Percentiles rank a stretch among this genome's conserved stretches.
Evolutionary conservation across 257 asterid genomes (phyloP).

Genomic region (Plantago ovata): DNA sequence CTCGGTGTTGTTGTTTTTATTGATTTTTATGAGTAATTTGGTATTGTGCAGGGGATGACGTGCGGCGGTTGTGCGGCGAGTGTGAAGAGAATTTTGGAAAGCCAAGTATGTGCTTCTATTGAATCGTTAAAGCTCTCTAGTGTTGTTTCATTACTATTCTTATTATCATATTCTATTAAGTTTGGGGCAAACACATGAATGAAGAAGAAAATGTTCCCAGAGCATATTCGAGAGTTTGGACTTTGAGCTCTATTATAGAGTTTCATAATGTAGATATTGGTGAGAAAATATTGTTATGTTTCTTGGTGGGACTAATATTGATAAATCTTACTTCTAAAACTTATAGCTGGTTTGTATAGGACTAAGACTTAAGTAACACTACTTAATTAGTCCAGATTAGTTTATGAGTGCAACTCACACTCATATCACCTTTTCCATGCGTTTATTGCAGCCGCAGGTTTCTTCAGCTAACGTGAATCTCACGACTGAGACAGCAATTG

Average conservation of each 20-base stretch:
- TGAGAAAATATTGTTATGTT: too few species aligned
- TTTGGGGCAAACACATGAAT: too few species aligned
- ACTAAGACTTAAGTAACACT: slow-evolving; percentile 4
- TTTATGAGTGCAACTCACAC: slow-evolving; percentile 8
- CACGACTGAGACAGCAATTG: slow-evolving; percentile 85
- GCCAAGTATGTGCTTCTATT: slow-evolving; percentile 43
- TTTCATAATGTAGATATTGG: too few species aligned
- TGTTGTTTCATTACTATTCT: too few species aligned
- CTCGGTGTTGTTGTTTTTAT: not conserved
- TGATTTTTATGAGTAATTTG: slow-evolving; percentile 9
- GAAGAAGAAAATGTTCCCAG: too few species aligned
- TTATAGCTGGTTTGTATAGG: not conserved
- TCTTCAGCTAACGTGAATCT: slow-evolving; percentile 92
- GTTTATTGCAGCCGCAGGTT: slow-evolving; percentile 68
- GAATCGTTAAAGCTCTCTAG: not conserved
- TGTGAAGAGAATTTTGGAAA: slow-evolving; percentile 60
- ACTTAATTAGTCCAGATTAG: slow-evolving; percentile 9
- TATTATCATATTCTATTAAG: too few species aligned
- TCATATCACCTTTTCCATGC: not conserved
- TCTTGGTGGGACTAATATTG: slow-evolving; percentile 5
- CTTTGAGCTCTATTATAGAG: too few species aligned
- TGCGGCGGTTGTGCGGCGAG: slow-evolving; percentile 74
- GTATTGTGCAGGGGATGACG: slow-evolving; percentile 58
- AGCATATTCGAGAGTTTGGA: too few species aligned
- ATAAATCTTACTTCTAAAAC: too few species aligned